Conservation (phyloP, 768 basidiomycete genomes). For the Rhizopogon roseolus region DNA sequence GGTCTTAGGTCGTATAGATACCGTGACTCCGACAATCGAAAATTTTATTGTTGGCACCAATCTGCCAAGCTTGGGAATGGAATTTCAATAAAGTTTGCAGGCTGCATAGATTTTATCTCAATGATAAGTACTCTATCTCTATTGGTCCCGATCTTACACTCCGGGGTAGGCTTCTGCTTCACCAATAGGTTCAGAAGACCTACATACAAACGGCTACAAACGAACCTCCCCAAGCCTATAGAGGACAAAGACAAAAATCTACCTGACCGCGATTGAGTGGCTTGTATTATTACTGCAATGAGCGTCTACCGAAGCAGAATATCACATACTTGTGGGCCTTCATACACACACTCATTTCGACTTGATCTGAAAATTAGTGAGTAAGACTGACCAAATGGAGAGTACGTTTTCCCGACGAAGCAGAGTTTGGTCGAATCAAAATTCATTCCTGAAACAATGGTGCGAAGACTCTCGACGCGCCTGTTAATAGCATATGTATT, state of each 20-base stretch:
- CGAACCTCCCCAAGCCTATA: slow-evolving; percentile 50
- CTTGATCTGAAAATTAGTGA: slow-evolving; percentile 43
- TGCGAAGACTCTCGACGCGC: slow-evolving; percentile 54
- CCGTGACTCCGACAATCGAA: neutral
- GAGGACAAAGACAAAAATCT: neutral
- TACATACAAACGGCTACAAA: slow-evolving; percentile 53
- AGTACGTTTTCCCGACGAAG: slow-evolving; percentile 5
- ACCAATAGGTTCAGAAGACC: slow-evolving; percentile 32
- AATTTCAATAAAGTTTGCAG: neutral
- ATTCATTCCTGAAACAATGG: slow-evolving; percentile 59
- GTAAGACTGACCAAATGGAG: neutral
- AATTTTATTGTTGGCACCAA: neutral
- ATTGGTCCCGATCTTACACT: slow-evolving; percentile 45
- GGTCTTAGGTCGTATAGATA: neutral
- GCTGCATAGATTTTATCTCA: neutral
- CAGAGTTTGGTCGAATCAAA: slow-evolving; percentile 13
- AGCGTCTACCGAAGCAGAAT: slow-evolving; percentile 67
- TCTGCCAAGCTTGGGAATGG: neutral
- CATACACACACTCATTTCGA: slow-evolving; percentile 63
- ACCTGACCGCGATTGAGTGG: neutral
- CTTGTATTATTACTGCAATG: slow-evolving; percentile 35
- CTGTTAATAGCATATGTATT: slow-evolving; percentile 53
- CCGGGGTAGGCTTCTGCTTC: slow-evolving; percentile 55
- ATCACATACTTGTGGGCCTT: slow-evolving; percentile 51
- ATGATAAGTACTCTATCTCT: slow-evolving; percentile 34